Conservation (phyloP, 192 early-diverging fungal species). For the Backusella australiensis region DNA sequence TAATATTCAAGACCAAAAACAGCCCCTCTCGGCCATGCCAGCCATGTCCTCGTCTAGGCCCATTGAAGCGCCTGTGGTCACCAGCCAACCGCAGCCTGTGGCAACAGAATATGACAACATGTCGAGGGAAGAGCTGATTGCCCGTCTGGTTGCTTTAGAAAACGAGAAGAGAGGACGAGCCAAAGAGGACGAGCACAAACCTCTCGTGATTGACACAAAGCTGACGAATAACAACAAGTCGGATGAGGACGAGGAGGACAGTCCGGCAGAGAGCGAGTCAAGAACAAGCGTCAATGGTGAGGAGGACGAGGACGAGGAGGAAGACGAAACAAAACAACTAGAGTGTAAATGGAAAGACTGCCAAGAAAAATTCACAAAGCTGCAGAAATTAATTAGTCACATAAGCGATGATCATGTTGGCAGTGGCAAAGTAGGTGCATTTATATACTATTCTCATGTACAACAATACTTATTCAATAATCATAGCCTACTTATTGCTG, state of each 20-base stretch:
- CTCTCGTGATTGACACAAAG: not conserved
- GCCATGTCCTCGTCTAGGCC: not conserved
- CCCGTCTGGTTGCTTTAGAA: constrained; percentile 28
- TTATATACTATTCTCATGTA: no score
- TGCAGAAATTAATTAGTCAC: constrained; percentile 49
- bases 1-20: not conserved
- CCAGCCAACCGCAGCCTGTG: not conserved
- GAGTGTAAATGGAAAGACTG: constrained; percentile 54
- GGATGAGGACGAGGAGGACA: constrained; percentile 18
- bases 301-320: constrained; percentile 15
- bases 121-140: constrained; percentile 27
- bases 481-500: constrained; percentile 47
- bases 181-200: not conserved
- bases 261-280: constrained; percentile 13
- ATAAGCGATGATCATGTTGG: constrained; percentile 54
- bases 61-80: not conserved
- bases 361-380: constrained; percentile 37
- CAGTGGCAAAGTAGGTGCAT: constrained; percentile 47
- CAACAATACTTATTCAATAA: not conserved
- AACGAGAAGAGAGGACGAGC: not conserved
- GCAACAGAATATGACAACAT: constrained; percentile 25
- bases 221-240: not conserved
- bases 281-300: constrained; percentile 14
- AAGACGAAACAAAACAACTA: constrained; percentile 14
- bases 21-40: not conserved